phyloP scores from a whole-genome alignment of 768 basidiomycete genomes.

The Cubamyces sp. region DNA sequence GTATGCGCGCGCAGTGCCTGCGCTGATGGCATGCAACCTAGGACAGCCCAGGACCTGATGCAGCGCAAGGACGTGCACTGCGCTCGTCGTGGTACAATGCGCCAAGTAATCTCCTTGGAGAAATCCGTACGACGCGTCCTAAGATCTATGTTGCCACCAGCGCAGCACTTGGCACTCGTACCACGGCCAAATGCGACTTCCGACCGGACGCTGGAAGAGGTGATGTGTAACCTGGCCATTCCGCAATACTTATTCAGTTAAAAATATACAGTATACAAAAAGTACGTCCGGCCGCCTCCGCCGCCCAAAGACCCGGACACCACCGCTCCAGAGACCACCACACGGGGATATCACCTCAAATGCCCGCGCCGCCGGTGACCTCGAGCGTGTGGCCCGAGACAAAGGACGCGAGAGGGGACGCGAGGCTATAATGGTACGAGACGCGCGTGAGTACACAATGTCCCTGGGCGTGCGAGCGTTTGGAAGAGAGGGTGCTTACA shows the following conservation, averaged over 20 bases:
- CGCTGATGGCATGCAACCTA: too few relatives aligned
- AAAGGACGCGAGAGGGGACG: slow-evolving; percentile 78
- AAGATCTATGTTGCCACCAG: too few relatives aligned
- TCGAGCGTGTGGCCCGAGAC: slow-evolving; percentile 84
- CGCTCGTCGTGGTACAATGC: too few relatives aligned
- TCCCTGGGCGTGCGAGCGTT: background rate
- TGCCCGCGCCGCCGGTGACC: slow-evolving; percentile 81
- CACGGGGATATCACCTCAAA: slow-evolving; percentile 41
- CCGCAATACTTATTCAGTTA: too few relatives aligned
- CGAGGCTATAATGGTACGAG: slow-evolving; percentile 51
- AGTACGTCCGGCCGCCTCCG: background rate
- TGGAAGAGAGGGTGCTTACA: slow-evolving; percentile 52
- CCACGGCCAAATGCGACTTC: background rate
- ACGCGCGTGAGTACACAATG: background rate
- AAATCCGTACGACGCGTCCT: too few relatives aligned
- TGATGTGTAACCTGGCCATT: too few relatives aligned
- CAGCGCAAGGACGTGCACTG: too few relatives aligned
- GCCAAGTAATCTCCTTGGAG: too few relatives aligned
- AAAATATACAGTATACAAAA: slow-evolving; percentile 4
- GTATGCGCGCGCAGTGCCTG: too few relatives aligned
- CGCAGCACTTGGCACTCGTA: too few relatives aligned
- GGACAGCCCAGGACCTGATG: too few relatives aligned
- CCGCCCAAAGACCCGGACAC: background rate
- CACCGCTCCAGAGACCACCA: too few relatives aligned
- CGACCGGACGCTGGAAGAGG: background rate